A percentile compares a stretch with the other conserved stretches of the same genome.
phyloP scores from a whole-genome alignment of 441 rosid species.

The Viola pubescens region DNA sequence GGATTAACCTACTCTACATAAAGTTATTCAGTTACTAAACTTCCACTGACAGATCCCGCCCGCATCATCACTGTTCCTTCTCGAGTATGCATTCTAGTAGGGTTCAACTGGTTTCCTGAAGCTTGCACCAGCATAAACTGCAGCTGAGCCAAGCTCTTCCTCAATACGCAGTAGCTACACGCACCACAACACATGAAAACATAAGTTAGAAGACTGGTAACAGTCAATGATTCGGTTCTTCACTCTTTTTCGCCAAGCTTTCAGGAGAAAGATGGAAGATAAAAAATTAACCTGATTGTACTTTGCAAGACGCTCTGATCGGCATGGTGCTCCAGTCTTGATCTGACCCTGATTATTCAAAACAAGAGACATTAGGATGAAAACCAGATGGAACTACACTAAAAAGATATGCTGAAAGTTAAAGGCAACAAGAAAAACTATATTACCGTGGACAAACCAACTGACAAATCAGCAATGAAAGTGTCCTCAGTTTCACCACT shows the following conservation, averaged over 20 bases:
- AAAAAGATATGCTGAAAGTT: not conserved
- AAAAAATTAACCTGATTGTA: conserved; percentile 65
- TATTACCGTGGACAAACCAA: conserved; percentile 88
- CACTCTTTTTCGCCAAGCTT: not conserved
- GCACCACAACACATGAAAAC: not conserved
- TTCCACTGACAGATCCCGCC: not conserved
- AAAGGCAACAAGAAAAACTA: too few species aligned
- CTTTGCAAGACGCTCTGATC: conserved; percentile 95
- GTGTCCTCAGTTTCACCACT: conserved; percentile 99
- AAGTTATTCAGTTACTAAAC: conserved; percentile 17
- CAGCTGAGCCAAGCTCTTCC: conserved; percentile 86
- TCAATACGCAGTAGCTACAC: conserved; percentile 79
- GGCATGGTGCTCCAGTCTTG: conserved; percentile 98
- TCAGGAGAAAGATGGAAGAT: not conserved
- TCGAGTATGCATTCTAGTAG: conserved; percentile 14
- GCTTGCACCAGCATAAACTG: conserved; percentile 74
- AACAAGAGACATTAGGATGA: not conserved
- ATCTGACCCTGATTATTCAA: conserved; percentile 70
- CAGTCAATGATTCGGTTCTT: not conserved
- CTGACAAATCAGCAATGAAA: conserved; percentile 88
- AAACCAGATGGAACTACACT: conserved; percentile 3
- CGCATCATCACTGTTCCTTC: not conserved
- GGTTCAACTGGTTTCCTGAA: conserved; percentile 76
- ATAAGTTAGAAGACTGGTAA: not conserved
- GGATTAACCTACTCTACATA: conserved; percentile 9